These are phyloP conservation scores for Candida suzukii DNA, from an alignment of 805 yeast genomes.

Conservation along the genomic window DNA sequence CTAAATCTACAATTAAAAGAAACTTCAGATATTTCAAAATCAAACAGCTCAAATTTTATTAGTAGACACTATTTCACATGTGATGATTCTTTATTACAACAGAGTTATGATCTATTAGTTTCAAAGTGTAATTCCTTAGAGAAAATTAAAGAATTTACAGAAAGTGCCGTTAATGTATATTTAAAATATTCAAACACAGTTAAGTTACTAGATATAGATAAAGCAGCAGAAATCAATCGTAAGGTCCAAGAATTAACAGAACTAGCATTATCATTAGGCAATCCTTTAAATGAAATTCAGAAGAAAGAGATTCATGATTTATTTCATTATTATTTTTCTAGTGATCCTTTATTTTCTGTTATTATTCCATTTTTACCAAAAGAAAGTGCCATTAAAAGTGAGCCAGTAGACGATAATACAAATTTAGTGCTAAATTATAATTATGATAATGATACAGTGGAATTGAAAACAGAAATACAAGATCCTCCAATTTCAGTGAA, in stretches of 20 bases:
- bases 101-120: too few species aligned
- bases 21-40: too few species aligned
- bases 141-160: slow-evolving; percentile 5
- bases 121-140: too few species aligned
- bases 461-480: too few species aligned
- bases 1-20: too few species aligned
- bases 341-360: not conserved
- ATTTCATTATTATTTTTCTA: not conserved
- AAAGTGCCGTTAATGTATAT: slow-evolving; percentile 13
- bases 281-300: not conserved
- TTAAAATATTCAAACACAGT: slow-evolving; percentile 8
- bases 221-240: not conserved
- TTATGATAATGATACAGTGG: too few species aligned
- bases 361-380: not conserved
- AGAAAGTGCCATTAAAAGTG: not conserved
- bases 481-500: too few species aligned
- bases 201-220: slow-evolving; percentile 12
- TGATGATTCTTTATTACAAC: too few species aligned
- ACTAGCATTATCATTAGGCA: not conserved
- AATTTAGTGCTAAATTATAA: too few species aligned
- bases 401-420: too few species aligned
- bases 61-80: too few species aligned
- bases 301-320: not conserved
- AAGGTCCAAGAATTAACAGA: not conserved
- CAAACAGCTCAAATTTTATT: too few species aligned